phyloP scores from a whole-genome alignment of 257 asterid genomes.

The Jaltomata sinuosa region DNA sequence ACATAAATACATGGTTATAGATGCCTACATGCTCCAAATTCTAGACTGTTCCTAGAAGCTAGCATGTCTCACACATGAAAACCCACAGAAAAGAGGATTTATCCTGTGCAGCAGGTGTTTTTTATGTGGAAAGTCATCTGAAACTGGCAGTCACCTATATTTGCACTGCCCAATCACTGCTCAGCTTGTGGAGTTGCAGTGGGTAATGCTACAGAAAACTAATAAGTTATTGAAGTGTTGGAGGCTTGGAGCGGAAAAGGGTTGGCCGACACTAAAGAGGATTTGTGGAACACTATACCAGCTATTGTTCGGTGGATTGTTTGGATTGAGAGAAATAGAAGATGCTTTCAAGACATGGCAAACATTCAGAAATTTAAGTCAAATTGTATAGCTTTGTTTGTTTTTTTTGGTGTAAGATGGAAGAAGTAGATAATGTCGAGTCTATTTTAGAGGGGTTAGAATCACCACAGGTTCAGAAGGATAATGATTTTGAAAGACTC shows the following conservation, averaged over 20 bases:
- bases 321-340: not conserved
- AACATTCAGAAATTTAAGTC: not conserved
- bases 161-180: not conserved
- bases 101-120: not conserved
- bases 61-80: not conserved
- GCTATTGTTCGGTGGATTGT: not conserved
- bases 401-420: not conserved
- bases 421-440: not conserved
- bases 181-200: not conserved
- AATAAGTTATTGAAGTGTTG: not conserved
- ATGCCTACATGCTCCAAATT: not conserved
- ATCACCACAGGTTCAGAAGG: not conserved
- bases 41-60: not conserved
- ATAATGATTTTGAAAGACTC: not conserved
- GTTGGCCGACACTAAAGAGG: not conserved
- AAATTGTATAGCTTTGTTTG: no score
- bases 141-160: not conserved
- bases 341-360: not conserved
- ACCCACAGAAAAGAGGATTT: not conserved
- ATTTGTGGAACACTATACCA: not conserved
- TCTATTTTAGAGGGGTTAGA: not conserved
- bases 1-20: not conserved
- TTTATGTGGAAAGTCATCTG: not conserved
- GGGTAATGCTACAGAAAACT: not conserved
- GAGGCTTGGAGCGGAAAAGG: not conserved